Conservation (phyloP, 371 early-diverging fungal species). For the Capillidium rhysosporum region DNA sequence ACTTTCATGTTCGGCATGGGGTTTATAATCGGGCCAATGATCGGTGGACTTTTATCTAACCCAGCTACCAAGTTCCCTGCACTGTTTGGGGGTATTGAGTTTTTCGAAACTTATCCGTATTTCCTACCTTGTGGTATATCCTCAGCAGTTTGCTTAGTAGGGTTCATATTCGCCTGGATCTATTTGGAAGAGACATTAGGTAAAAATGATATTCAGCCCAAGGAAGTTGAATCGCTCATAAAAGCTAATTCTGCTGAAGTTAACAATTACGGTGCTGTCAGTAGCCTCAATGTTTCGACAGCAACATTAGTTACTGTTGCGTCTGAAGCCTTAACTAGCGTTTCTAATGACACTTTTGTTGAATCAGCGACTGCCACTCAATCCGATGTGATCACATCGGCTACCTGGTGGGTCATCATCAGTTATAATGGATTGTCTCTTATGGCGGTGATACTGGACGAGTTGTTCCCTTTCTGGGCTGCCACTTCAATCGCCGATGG, state of each 20-base stretch:
- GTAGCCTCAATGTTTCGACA: neutral
- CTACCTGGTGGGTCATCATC: neutral
- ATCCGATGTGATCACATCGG: neutral
- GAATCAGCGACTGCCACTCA: neutral
- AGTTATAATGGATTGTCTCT: neutral
- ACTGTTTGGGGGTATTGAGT: slow-evolving; percentile 35
- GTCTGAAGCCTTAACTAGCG: too few relatives aligned
- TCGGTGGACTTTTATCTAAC: slow-evolving; percentile 60
- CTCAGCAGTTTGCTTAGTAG: slow-evolving; percentile 30
- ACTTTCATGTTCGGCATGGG: slow-evolving; percentile 7
- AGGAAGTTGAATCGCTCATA: neutral
- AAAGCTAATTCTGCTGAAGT: neutral
- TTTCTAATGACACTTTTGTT: neutral
- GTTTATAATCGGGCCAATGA: slow-evolving; percentile 33
- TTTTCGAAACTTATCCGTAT: slow-evolving; percentile 53
- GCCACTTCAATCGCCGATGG: neutral
- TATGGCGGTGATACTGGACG: neutral
- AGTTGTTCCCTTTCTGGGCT: slow-evolving; percentile 1
- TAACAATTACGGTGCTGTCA: neutral
- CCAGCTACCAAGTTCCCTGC: slow-evolving; percentile 44
- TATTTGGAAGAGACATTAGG: slow-evolving; percentile 48
- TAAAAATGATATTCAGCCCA: neutral
- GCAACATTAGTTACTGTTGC: too few relatives aligned
- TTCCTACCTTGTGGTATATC: slow-evolving; percentile 65
- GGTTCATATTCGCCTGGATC: slow-evolving; percentile 38